phyloP scores from a whole-genome alignment of 2,329 filamentous ascomycete genomes.

The Arachnomyces sp. region DNA sequence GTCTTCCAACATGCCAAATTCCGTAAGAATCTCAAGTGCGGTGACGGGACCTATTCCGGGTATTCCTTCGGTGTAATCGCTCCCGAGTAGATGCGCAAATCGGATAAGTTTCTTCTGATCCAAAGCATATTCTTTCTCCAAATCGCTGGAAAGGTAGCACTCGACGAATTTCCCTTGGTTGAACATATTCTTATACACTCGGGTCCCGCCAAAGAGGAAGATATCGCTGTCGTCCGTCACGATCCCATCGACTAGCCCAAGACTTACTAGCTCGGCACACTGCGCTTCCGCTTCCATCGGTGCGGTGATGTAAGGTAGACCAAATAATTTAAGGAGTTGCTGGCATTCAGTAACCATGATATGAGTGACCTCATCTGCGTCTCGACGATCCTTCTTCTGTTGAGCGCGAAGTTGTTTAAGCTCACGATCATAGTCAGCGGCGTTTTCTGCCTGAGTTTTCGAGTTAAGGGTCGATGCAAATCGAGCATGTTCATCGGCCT shows the following conservation, averaged over 20 bases:
- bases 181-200: constrained; percentile 99
- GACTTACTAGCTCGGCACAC: constrained; percentile 77
- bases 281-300: constrained; percentile 99
- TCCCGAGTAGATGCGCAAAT: constrained; percentile 82
- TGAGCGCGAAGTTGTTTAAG: constrained; percentile 80
- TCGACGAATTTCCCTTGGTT: constrained; percentile 97
- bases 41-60: constrained; percentile 88
- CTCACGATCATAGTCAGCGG: constrained; percentile 76
- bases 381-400: constrained; percentile 90
- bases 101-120: constrained; percentile 80
- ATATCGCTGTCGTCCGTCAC: constrained; percentile 96
- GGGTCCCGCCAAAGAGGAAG: constrained; percentile 90
- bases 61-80: constrained; percentile 90
- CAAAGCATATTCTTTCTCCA: constrained; percentile 83
- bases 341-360: constrained; percentile 96
- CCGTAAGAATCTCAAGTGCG: constrained; percentile 84
- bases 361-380: constrained; percentile 93
- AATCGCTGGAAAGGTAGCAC: constrained; percentile 76
- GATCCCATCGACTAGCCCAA: constrained; percentile 91
- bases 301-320: constrained; percentile 90
- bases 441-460: constrained; percentile 60
- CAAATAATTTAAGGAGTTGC: constrained; percentile 79
- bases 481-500: constrained; percentile 87
- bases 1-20: constrained; percentile 64
- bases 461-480: constrained; percentile 84